Evolutionary conservation across 352 stramenopile species (phyloP).

Genomic region (Globisporangium lucens): DNA sequence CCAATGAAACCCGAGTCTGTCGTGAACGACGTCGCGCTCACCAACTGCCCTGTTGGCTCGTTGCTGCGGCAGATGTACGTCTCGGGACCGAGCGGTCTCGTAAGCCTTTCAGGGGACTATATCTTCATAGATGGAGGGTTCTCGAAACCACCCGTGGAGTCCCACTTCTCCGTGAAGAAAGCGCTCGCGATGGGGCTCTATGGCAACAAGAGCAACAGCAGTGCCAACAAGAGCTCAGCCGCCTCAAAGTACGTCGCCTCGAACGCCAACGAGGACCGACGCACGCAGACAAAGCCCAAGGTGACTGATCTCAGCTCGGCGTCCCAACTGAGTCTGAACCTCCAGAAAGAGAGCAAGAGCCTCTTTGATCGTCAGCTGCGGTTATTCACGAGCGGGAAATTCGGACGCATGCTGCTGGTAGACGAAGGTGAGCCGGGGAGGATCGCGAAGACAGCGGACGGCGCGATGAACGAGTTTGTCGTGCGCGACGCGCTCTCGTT

Average conservation of each 20-base stretch:
- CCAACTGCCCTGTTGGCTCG: conserved; percentile 32
- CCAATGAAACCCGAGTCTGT: conserved; percentile 23
- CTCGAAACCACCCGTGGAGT: conserved; percentile 14
- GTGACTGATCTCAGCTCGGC: background rate
- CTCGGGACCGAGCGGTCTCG: conserved; percentile 34
- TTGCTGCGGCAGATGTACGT: conserved; percentile 38
- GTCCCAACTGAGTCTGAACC: background rate
- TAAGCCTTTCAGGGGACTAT: conserved; percentile 31
- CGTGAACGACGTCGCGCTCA: conserved; percentile 21
- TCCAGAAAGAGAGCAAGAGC: conserved; percentile 15
- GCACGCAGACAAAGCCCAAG: conserved; percentile 3
- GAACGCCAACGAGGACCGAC: background rate
- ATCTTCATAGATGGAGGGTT: conserved; percentile 32
- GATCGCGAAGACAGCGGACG: conserved; percentile 13
- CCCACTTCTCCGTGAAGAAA: conserved; percentile 27
- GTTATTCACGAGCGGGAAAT: conserved; percentile 19
- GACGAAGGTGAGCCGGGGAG: conserved; percentile 21
- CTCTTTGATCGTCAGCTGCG: conserved; percentile 28
- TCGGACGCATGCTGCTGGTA: conserved; percentile 26
- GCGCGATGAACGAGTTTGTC: conserved; percentile 22
- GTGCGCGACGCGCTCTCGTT: conserved; percentile 25
- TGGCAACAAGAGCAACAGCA: conserved; percentile 5
- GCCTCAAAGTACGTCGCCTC: background rate
- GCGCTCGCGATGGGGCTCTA: conserved; percentile 26
- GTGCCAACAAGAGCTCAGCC: conserved; percentile 3